A percentile compares a stretch with the other conserved stretches of the same genome.
These are phyloP conservation scores for Candida hungchunana DNA, from an alignment of 805 yeast genomes.

Conservation along the genomic window DNA sequence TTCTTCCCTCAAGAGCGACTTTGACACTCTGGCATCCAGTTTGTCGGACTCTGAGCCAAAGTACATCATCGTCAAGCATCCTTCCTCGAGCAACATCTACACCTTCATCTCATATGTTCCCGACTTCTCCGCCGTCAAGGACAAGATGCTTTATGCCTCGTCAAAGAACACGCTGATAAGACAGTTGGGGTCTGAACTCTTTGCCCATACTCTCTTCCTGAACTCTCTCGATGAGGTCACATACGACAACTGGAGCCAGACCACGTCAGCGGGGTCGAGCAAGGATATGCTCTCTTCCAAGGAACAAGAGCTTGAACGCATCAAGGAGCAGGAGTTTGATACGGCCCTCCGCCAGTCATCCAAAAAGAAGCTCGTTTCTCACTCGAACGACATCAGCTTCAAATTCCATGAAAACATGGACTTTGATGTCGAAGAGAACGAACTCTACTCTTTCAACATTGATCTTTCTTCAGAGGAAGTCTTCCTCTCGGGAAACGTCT, in stretches of 20 bases:
- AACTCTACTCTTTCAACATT: conserved; percentile 47
- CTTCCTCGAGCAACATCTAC: conserved; percentile 20
- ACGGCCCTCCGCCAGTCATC: conserved; percentile 30
- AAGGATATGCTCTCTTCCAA: conserved; percentile 52
- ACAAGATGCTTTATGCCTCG: conserved; percentile 93
- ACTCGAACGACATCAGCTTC: conserved; percentile 25
- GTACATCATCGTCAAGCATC: conserved; percentile 46
- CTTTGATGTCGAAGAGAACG: conserved; percentile 26
- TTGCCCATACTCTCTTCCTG: conserved; percentile 31
- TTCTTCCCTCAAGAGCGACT: conserved; percentile 31
- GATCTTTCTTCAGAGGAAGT: conserved; percentile 47
- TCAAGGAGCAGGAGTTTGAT: conserved; percentile 40
- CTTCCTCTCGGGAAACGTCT: conserved; percentile 29
- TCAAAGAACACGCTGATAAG: conserved; percentile 73
- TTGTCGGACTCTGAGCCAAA: conserved; percentile 39
- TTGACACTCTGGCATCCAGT: conserved; percentile 29
- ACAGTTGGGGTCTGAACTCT: conserved; percentile 57
- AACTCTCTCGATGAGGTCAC: conserved; percentile 35
- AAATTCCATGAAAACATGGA: conserved; percentile 27
- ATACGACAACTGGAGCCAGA: conserved; percentile 41
- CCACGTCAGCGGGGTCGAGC: conserved; percentile 32
- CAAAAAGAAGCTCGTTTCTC: conserved; percentile 25
- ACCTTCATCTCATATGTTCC: conserved; percentile 83
- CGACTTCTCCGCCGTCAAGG: conserved; percentile 73
- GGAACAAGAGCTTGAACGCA: conserved; percentile 47